Evolutionary conservation across 805 yeast species (phyloP).

Genomic region (Yarrowia keelungensis): DNA sequence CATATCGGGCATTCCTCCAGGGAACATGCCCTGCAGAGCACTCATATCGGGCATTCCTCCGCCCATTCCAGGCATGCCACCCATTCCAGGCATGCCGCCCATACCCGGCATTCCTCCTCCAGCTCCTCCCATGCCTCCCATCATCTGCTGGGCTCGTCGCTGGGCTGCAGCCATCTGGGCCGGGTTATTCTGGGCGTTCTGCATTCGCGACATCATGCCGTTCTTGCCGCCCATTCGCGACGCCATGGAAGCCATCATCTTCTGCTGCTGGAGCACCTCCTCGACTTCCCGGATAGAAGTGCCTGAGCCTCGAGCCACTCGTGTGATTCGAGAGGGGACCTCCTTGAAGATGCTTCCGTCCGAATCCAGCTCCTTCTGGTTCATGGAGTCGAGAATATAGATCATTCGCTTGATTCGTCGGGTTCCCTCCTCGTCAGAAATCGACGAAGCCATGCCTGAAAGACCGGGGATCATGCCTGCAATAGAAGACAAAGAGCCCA

Average conservation of each 20-base stretch:
- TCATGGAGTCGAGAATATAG: slow-evolving; percentile 94
- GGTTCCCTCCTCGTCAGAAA: slow-evolving; percentile 93
- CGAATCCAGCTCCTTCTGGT: slow-evolving; percentile 84
- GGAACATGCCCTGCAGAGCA: slow-evolving; percentile 42
- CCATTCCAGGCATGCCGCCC: slow-evolving; percentile 67
- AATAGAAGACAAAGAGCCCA: slow-evolving; percentile 95
- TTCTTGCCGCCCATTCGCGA: slow-evolving; percentile 57
- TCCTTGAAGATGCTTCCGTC: slow-evolving; percentile 83
- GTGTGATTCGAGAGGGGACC: slow-evolving; percentile 82
- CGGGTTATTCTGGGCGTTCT: slow-evolving; percentile 51
- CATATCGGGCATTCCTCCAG: slow-evolving; percentile 74
- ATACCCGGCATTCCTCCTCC: slow-evolving; percentile 57
- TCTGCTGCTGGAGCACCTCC: slow-evolving; percentile 86
- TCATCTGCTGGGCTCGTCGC: slow-evolving; percentile 57
- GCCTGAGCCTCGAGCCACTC: slow-evolving; percentile 95
- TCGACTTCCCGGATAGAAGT: slow-evolving; percentile 92
- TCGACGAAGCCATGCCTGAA: slow-evolving; percentile 79
- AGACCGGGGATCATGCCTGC: slow-evolving; percentile 96
- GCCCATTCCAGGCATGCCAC: slow-evolving; percentile 60
- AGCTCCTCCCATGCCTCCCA: slow-evolving; percentile 49
- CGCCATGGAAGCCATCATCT: slow-evolving; percentile 87
- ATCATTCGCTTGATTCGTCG: slow-evolving; percentile 84
- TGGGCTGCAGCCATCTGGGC: slow-evolving; percentile 55
- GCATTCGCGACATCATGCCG: slow-evolving; percentile 58
- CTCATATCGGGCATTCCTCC: slow-evolving; percentile 53